phyloP scores from a whole-genome alignment of 2,329 filamentous ascomycete species.

The Lasiodiplodia gonubiensis region DNA sequence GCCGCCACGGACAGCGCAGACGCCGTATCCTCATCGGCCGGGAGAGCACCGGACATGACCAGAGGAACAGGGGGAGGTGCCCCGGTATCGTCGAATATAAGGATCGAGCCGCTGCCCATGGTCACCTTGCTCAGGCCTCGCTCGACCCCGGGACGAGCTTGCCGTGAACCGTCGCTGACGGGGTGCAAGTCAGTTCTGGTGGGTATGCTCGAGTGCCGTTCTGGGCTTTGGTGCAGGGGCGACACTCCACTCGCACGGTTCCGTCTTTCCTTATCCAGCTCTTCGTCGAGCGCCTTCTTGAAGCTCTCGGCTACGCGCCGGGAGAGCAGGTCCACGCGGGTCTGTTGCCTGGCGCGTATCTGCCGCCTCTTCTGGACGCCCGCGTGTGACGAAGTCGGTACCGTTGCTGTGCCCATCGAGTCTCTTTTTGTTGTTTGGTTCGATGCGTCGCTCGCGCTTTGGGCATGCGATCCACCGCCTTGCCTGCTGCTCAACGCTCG shows the following conservation, averaged over 20 bases:
- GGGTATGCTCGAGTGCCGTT: conserved; percentile 1
- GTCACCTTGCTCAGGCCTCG: conserved; percentile 64
- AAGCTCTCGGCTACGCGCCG: conserved; percentile 80
- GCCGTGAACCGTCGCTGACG: conserved; percentile 11
- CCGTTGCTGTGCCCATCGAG: conserved; percentile 2
- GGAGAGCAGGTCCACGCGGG: conserved; percentile 82
- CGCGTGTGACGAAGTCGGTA: neutral
- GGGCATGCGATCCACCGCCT: conserved; percentile 4
- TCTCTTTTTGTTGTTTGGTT: conserved; percentile 12
- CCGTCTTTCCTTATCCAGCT: conserved; percentile 47
- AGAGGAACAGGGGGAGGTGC: conserved; percentile 62
- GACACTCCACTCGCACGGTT: conserved; percentile 4
- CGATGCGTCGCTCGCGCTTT: conserved; percentile 24
- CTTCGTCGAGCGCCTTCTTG: conserved; percentile 73
- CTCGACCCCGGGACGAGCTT: conserved; percentile 13
- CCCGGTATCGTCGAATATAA: conserved; percentile 78
- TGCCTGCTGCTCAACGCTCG: conserved; percentile 73
- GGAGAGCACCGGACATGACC: conserved; percentile 58
- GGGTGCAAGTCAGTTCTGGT: conserved; percentile 5
- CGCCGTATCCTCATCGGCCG: neutral
- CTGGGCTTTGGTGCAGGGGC: conserved; percentile 3
- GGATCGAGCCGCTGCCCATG: conserved; percentile 83
- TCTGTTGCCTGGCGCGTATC: conserved; percentile 45
- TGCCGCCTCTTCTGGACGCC: conserved; percentile 29
- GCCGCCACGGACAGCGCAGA: conserved; percentile 1